These are phyloP conservation scores for Thermothielavioides terrestris DNA, from an alignment of 495 filamentous ascomycete genomes.

Conservation along the genomic window DNA sequence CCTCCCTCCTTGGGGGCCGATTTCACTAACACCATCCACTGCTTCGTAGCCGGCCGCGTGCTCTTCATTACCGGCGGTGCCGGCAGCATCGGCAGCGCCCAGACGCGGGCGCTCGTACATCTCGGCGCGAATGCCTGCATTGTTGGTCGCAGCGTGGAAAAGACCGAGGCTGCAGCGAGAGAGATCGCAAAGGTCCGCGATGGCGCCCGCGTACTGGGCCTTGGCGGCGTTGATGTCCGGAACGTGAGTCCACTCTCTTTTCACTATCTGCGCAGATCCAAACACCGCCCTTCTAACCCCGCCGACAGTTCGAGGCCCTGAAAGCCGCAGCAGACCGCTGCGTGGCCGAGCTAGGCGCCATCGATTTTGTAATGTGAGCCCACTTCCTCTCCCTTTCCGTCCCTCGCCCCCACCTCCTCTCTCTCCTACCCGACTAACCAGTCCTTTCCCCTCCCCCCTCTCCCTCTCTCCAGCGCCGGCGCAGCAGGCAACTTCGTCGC, in stretches of 20 bases:
- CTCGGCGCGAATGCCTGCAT: conserved; percentile 93
- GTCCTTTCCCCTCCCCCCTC: neutral
- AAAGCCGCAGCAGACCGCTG: conserved; percentile 68
- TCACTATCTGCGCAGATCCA: neutral
- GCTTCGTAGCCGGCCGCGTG: conserved; percentile 65
- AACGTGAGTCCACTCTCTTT: conserved; percentile 23
- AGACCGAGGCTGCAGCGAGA: conserved; percentile 69
- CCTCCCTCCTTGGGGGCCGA: too few species aligned
- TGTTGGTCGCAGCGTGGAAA: conserved; percentile 80
- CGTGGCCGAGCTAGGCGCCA: conserved; percentile 68
- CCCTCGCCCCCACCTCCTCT: too few species aligned
- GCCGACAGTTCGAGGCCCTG: conserved; percentile 49
- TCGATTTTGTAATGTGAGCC: conserved; percentile 87
- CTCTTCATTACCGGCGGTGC: conserved; percentile 94
- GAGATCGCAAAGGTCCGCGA: conserved; percentile 70
- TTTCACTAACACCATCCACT: neutral
- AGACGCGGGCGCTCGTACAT: conserved; percentile 82
- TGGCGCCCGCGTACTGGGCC: conserved; percentile 75
- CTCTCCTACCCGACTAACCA: conserved; percentile 3
- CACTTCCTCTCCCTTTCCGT: too few species aligned
- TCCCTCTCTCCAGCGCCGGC: conserved; percentile 59
- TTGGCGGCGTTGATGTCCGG: conserved; percentile 79
- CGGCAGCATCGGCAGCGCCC: conserved; percentile 86
- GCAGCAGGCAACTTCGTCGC: conserved; percentile 96
- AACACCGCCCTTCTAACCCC: too few species aligned